A percentile compares a stretch with the other conserved stretches of the same genome.
phyloP scores from a whole-genome alignment of 2,329 filamentous ascomycete genomes.

The Exophiala viscosa region DNA sequence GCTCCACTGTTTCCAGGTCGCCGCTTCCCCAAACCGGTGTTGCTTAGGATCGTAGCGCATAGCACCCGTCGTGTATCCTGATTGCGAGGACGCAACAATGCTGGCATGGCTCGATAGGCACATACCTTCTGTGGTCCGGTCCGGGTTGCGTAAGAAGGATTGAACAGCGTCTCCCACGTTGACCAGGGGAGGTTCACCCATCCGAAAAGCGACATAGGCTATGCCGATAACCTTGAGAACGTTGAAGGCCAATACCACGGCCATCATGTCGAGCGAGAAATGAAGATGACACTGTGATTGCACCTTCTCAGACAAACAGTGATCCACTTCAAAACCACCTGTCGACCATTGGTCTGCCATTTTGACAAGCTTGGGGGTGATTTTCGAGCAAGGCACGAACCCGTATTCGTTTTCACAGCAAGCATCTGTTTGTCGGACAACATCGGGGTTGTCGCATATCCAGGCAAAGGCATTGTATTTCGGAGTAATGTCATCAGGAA shows the following conservation, averaged over 20 bases:
- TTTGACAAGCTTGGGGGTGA: constrained; percentile 19
- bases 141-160: constrained; percentile 35
- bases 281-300: constrained; percentile 24
- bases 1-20: constrained; percentile 26
- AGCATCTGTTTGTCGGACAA: constrained; percentile 18
- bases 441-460: constrained; percentile 24
- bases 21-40: constrained; percentile 19
- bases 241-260: constrained; percentile 26
- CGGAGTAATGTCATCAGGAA: constrained; percentile 16
- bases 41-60: constrained; percentile 17
- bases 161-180: constrained; percentile 38
- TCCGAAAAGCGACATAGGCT: constrained; percentile 16
- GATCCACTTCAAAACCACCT: constrained; percentile 20
- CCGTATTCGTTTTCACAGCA: constrained; percentile 19
- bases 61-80: constrained; percentile 13
- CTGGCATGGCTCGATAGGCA: constrained; percentile 28
- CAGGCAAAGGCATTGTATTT: constrained; percentile 24
- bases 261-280: constrained; percentile 26
- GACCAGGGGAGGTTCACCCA: constrained; percentile 28
- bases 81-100: constrained; percentile 17
- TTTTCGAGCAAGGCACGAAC: constrained; percentile 18
- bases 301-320: constrained; percentile 26
- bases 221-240: constrained; percentile 25
- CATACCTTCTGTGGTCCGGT: constrained; percentile 31
- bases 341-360: constrained; percentile 17